A percentile compares a stretch with the other conserved stretches of the same genome.
These are phyloP conservation scores for Aspergillus costaricaensis DNA, from an alignment of 2,329 filamentous ascomycete species.

Conservation along the genomic window DNA sequence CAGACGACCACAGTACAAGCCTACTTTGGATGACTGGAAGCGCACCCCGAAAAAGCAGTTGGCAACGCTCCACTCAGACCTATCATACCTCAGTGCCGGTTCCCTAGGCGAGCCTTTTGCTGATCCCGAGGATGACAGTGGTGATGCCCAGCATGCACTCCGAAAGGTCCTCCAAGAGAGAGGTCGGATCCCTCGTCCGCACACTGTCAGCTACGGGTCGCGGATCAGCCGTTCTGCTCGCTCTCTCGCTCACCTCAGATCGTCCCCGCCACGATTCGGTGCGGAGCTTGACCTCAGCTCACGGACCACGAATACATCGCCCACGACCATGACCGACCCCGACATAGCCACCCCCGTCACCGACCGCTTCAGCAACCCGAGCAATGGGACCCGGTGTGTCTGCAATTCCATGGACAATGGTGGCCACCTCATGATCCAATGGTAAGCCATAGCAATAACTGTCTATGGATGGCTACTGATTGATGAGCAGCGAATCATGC, in stretches of 20 bases:
- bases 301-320: conserved; percentile 48
- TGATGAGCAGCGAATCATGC: conserved; percentile 55
- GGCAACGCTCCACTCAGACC: conserved; percentile 33
- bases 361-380: conserved; percentile 54
- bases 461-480: not conserved
- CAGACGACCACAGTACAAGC: conserved; percentile 27
- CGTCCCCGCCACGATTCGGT: conserved; percentile 45
- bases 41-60: conserved; percentile 39
- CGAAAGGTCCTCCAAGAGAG: conserved; percentile 47
- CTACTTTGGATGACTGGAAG: conserved; percentile 31
- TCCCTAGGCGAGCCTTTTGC: conserved; percentile 28
- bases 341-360: conserved; percentile 56
- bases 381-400: conserved; percentile 58
- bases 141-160: conserved; percentile 50
- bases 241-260: conserved; percentile 41
- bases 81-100: conserved; percentile 35
- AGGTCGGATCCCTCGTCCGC: conserved; percentile 29
- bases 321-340: conserved; percentile 53
- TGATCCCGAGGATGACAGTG: conserved; percentile 35
- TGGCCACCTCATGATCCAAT: conserved; percentile 62
- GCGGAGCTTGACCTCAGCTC: conserved; percentile 41
- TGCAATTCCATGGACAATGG: conserved; percentile 58
- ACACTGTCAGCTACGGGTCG: conserved; percentile 32
- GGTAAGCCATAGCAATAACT: conserved; percentile 38
- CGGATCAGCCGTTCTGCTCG: conserved; percentile 34